These are phyloP conservation scores for Sphaceloma murrayae DNA, from an alignment of 2,329 filamentous ascomycete species.

Conservation along the genomic window DNA sequence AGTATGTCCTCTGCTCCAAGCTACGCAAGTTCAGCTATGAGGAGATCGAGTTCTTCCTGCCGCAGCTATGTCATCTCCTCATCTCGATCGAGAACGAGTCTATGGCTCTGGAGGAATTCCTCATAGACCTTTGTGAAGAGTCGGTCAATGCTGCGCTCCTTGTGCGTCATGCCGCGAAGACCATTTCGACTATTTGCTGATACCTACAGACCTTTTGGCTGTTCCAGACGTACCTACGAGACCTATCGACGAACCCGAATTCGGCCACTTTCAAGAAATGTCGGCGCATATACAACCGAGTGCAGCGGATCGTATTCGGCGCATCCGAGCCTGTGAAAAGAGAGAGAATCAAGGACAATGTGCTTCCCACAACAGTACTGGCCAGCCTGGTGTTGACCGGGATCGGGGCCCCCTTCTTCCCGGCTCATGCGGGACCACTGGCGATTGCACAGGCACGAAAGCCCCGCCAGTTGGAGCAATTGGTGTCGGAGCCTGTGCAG, in stretches of 20 bases:
- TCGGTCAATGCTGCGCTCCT: slow-evolving; percentile 75
- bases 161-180: slow-evolving; percentile 42
- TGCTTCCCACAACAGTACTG: slow-evolving; percentile 68
- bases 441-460: slow-evolving; percentile 74
- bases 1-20: slow-evolving; percentile 82
- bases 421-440: slow-evolving; percentile 68
- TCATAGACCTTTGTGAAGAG: slow-evolving; percentile 77
- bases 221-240: slow-evolving; percentile 79
- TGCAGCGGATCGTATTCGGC: slow-evolving; percentile 79
- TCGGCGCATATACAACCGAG: slow-evolving; percentile 75
- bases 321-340: slow-evolving; percentile 57
- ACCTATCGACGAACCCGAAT: slow-evolving; percentile 65
- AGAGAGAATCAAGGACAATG: slow-evolving; percentile 73
- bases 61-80: slow-evolving; percentile 74
- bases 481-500: slow-evolving; percentile 49
- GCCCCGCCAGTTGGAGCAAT: slow-evolving; percentile 54
- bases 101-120: slow-evolving; percentile 81
- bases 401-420: slow-evolving; percentile 63
- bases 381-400: slow-evolving; percentile 72
- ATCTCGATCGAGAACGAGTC: slow-evolving; percentile 85
- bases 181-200: slow-evolving; percentile 4
- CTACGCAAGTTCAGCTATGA: slow-evolving; percentile 81
- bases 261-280: slow-evolving; percentile 73
- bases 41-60: slow-evolving; percentile 87
- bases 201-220: slow-evolving; percentile 70